These are phyloP conservation scores for Tilletia setariae DNA, from an alignment of 1,284 basidiomycete genomes.

Conservation along the genomic window DNA sequence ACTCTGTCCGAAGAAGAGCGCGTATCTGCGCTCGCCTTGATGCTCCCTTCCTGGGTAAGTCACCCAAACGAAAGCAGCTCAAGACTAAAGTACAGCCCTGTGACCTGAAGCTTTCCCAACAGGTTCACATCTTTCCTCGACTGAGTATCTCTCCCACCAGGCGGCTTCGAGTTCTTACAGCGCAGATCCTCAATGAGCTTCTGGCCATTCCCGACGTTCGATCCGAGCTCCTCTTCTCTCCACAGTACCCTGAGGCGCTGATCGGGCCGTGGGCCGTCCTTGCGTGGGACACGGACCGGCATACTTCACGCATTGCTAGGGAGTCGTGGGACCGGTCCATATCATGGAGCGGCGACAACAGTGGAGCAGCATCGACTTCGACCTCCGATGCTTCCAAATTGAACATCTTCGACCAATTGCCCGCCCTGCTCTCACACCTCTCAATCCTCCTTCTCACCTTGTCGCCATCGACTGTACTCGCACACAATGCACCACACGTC, in stretches of 20 bases:
- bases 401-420: slow-evolving; percentile 29
- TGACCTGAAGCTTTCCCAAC: too few relatives aligned
- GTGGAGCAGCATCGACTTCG: background rate
- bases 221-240: slow-evolving; percentile 63
- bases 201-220: slow-evolving; percentile 61
- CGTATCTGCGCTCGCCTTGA: slow-evolving; percentile 62
- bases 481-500: slow-evolving; percentile 16
- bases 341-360: slow-evolving; percentile 21
- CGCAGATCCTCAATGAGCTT: slow-evolving; percentile 68
- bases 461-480: slow-evolving; percentile 34
- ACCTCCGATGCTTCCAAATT: background rate
- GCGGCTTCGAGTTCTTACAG: slow-evolving; percentile 69
- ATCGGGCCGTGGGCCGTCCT: slow-evolving; percentile 77
- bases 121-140: slow-evolving; percentile 81
- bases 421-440: slow-evolving; percentile 29
- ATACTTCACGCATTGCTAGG: slow-evolving; percentile 61
- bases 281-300: slow-evolving; percentile 70
- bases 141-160: slow-evolving; percentile 78
- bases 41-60: slow-evolving; percentile 84
- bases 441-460: slow-evolving; percentile 29
- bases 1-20: slow-evolving; percentile 56
- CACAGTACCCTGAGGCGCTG: slow-evolving; percentile 67
- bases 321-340: slow-evolving; percentile 63
- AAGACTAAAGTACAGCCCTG: too few relatives aligned
- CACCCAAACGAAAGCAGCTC: too few relatives aligned